Conservation (phyloP, 2,329 filamentous ascomycete species). For the Fusarium graminum region DNA sequence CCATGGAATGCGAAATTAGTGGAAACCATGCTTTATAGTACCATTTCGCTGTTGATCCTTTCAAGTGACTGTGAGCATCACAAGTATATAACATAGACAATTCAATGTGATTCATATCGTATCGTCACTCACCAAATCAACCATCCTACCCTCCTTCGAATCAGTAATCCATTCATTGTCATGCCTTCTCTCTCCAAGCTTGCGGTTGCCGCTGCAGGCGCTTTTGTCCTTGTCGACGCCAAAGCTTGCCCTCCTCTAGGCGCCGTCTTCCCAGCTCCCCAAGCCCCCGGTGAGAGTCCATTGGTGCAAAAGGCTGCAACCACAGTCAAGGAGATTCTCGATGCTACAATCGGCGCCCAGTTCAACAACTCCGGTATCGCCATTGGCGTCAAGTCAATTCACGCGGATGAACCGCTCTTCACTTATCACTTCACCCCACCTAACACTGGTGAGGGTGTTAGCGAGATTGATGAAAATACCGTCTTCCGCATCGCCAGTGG, state of each 20-base stretch:
- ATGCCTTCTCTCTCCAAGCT: slow-evolving; percentile 41
- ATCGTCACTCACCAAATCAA: background rate
- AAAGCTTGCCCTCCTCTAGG: slow-evolving; percentile 59
- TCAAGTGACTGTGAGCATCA: background rate
- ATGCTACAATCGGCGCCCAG: slow-evolving; percentile 40
- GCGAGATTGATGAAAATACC: slow-evolving; percentile 51
- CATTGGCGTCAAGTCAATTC: slow-evolving; percentile 58
- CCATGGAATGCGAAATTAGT: background rate
- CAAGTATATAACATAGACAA: slow-evolving; percentile 35
- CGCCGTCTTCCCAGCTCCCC: slow-evolving; percentile 56
- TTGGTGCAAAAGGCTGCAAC: slow-evolving; percentile 49
- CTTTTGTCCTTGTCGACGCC: slow-evolving; percentile 44
- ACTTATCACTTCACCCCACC: slow-evolving; percentile 58
- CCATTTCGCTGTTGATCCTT: background rate
- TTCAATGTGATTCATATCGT: background rate
- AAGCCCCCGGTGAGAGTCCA: slow-evolving; percentile 50
- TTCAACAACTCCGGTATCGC: slow-evolving; percentile 56
- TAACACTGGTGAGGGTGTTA: slow-evolving; percentile 43
- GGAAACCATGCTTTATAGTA: background rate
- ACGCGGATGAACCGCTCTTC: slow-evolving; percentile 55
- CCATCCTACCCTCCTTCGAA: background rate
- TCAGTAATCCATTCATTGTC: background rate
- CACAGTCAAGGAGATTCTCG: slow-evolving; percentile 45
- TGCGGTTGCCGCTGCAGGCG: slow-evolving; percentile 28
- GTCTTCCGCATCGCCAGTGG: slow-evolving; percentile 54